These are phyloP conservation scores for Eudorina sp. DNA, from an alignment of 139 green algal genomes.

Conservation along the genomic window DNA sequence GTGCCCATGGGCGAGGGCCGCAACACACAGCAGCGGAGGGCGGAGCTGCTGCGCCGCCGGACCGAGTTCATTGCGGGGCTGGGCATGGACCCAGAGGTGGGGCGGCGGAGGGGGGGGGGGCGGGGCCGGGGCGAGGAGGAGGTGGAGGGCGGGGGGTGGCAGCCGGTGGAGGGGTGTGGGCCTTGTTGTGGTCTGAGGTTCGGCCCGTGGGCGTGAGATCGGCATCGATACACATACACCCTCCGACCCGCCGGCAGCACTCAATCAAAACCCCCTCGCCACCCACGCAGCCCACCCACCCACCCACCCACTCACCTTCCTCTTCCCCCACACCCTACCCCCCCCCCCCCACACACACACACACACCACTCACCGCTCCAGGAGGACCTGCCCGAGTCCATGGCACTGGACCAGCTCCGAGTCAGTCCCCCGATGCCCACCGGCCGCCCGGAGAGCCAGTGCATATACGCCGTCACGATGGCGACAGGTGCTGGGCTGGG, in stretches of 20 bases:
- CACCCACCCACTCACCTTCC: not conserved
- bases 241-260: too few species aligned
- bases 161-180: too few species aligned
- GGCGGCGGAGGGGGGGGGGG: not conserved
- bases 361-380: slow-evolving; percentile 45
- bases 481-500: slow-evolving; percentile 24
- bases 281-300: too few species aligned
- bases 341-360: not conserved
- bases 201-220: too few species aligned
- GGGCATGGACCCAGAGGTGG: not conserved
- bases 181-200: too few species aligned
- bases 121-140: not conserved
- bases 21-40: slow-evolving; percentile 36
- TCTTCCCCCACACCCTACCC: not conserved
- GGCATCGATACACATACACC: too few species aligned
- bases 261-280: too few species aligned
- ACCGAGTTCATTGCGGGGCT: slow-evolving; percentile 42
- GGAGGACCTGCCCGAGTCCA: slow-evolving; percentile 46
- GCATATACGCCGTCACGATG: slow-evolving; percentile 43
- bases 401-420: slow-evolving; percentile 15
- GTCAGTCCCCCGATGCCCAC: not conserved
- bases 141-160: not conserved
- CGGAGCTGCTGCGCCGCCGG: slow-evolving; percentile 58
- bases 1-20: slow-evolving; percentile 49
- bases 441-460: slow-evolving; percentile 17